These are phyloP conservation scores for Kwoniella shivajii DNA, from an alignment of 1,284 basidiomycete genomes.

Conservation along the genomic window DNA sequence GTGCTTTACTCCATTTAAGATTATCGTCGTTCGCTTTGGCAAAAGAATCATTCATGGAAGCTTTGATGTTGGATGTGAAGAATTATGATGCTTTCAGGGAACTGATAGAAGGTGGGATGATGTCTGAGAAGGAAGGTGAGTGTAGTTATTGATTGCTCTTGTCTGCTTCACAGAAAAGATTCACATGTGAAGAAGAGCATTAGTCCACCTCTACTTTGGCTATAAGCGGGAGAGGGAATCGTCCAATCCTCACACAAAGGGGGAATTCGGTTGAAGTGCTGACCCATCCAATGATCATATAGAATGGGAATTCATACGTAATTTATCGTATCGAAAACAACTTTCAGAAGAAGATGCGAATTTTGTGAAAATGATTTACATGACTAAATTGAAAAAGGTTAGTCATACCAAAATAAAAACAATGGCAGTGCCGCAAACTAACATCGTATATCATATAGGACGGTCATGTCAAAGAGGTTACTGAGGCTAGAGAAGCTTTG, in stretches of 20 bases:
- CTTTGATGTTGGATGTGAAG: conserved; percentile 90
- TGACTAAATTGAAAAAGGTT: conserved; percentile 80
- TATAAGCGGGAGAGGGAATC: neutral
- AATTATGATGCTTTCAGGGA: conserved; percentile 96
- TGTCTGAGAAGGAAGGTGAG: conserved; percentile 85
- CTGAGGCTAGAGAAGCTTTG: conserved; percentile 70
- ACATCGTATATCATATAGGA: conserved; percentile 55
- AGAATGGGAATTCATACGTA: conserved; percentile 96
- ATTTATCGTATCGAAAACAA: conserved; percentile 78
- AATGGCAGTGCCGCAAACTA: neutral
- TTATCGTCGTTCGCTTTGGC: conserved; percentile 85
- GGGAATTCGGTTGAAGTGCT: neutral
- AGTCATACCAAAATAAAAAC: conserved; percentile 5
- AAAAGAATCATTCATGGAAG: conserved; percentile 92
- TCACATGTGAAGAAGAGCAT: no score
- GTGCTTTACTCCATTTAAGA: conserved; percentile 91
- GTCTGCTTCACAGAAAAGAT: no score
- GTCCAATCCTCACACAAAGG: no score
- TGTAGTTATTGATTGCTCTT: conserved; percentile 6
- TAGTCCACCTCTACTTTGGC: neutral
- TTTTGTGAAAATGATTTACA: conserved; percentile 89
- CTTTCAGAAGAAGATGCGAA: conserved; percentile 75
- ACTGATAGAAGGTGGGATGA: conserved; percentile 88
- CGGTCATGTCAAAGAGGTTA: conserved; percentile 78
- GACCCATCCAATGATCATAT: conserved; percentile 4